Conservation (phyloP, 106 monocot genomes). For the Narthecium ossifragum region DNA sequence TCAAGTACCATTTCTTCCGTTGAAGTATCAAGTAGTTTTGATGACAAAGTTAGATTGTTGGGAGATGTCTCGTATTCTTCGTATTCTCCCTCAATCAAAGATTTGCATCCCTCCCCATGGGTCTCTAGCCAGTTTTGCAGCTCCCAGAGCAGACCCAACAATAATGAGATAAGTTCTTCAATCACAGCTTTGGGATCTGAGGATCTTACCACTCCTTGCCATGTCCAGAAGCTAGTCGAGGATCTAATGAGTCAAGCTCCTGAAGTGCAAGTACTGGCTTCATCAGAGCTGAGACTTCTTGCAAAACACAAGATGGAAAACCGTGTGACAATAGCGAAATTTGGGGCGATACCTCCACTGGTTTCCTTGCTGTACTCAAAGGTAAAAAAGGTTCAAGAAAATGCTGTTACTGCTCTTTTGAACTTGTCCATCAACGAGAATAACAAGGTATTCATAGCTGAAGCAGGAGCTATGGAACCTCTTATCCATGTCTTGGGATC, state of each 20-base stretch:
- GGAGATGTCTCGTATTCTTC: slow-evolving; percentile 13
- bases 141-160: background rate
- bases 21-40: slow-evolving; percentile 41
- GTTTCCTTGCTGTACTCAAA: slow-evolving; percentile 53
- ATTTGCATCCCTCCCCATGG: slow-evolving; percentile 19
- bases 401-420: slow-evolving; percentile 77
- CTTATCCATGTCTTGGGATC: slow-evolving; percentile 62
- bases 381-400: slow-evolving; percentile 53
- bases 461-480: slow-evolving; percentile 67
- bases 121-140: slow-evolving; percentile 12
- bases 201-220: slow-evolving; percentile 19
- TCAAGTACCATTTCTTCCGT: slow-evolving; percentile 63
- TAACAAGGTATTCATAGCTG: slow-evolving; percentile 57
- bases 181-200: slow-evolving; percentile 15
- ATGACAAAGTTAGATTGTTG: slow-evolving; percentile 26
- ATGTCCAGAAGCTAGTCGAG: slow-evolving; percentile 42
- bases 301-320: slow-evolving; percentile 65
- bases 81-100: slow-evolving; percentile 26
- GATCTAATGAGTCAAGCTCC: slow-evolving; percentile 36
- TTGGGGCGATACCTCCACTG: slow-evolving; percentile 56
- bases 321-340: slow-evolving; percentile 58
- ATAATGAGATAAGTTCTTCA: slow-evolving; percentile 3
- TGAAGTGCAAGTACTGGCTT: slow-evolving; percentile 40
- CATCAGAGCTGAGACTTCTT: slow-evolving; percentile 57
- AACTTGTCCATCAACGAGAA: slow-evolving; percentile 66